Base-by-base conservation (phyloP, 202 grass and related monocot genomes). In the Digitaria exilis region DNA sequence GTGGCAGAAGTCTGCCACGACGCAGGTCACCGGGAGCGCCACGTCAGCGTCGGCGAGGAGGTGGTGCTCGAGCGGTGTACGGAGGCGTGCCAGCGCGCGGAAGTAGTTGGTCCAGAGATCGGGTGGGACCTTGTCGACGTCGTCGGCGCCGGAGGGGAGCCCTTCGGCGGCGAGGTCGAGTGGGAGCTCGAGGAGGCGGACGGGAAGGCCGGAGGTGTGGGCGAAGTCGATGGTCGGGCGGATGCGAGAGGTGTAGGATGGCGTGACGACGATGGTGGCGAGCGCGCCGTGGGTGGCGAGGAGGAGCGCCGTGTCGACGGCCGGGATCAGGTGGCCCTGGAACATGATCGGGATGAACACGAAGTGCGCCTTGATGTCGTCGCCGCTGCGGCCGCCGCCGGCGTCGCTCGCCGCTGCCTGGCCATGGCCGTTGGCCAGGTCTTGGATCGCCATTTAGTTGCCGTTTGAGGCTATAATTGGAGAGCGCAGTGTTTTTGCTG, bases 281-380 rank as follows among this genome's bases (percentile, higher is more conserved):
- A 76, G 2, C 17, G 59, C 82, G 25, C 76, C 76, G 61, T 86
- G 88, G 37, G 45, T 59, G 46, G 87, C 68, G 0, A 92, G 86
- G 11, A 87, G 90, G 21, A 71, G 62, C 22, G 90, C 90, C 41
- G 87, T 89, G 83, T 92, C 90, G 5, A 83, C 52, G 4, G 74
- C 50, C 13, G 91, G 88, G 68, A 90, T 88, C 39, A 90, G 69
- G 74, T 90, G 88, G 19, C 91, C 91, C 65, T 86, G 82, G 44
- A 65, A 76, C 79, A 87, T 73, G 80, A 89, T 48, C 74, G 91
- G 91, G 46, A 94, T 49, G 49, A 94, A 32, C 60, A 63, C 60
- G 60, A 60, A 60, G 57, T 60, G 57, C 51, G 72, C 72, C 28
- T 73, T 52, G 28, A 21, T 32, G 44, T 30, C 26, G 44, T 7